Base-by-base conservation (phyloP, 306 rosid genomes). In the Pueraria montana region DNA sequence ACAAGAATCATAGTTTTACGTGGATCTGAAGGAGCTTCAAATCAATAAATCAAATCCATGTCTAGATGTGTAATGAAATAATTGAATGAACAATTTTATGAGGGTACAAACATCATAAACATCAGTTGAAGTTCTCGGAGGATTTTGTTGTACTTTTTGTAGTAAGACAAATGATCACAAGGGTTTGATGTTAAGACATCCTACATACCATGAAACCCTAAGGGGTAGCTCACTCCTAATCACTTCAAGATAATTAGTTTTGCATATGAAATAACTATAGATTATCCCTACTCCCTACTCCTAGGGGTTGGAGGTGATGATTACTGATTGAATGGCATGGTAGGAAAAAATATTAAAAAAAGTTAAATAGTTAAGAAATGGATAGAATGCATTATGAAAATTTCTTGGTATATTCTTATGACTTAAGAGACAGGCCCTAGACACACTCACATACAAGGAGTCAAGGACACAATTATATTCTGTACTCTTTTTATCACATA, bases 181-280 rank as follows among this genome's bases (percentile, higher is more conserved):
- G 59, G 72, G 30, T 30, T 64, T 73, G 75, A 36, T 73, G 48
- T 32, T 36, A 62, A 24, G 46, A 16, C 43, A 26, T 59, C 50
- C 18, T 46, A 40, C 18, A 50, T 23, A 62, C 53, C 72, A 40
- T 45, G 8, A 74, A 63, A 23, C 16, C 38, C 43, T 32, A 61
- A 48, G 42, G 13, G 4, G 34, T 48, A 62, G 61, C 55, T 43
- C 48, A 52, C 48, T 38, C 55, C 6, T 0, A 38, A 16, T 69
- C 26, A 30, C 69, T 49, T 50, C 69, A 64, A 82, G 71, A 50
- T 53, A 40, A 65, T 74, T 45, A 74, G 24, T 42, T 74, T 24
- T 13, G 14, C 17, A 81, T 56, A 85, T 76, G 67, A 36, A 26
- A 62, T 30, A 61, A 48, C 66, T 46, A 18, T 18, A 48, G 50